phyloP scores from a whole-genome alignment of 2,329 filamentous ascomycete species.

The Aspergillus sp. region DNA sequence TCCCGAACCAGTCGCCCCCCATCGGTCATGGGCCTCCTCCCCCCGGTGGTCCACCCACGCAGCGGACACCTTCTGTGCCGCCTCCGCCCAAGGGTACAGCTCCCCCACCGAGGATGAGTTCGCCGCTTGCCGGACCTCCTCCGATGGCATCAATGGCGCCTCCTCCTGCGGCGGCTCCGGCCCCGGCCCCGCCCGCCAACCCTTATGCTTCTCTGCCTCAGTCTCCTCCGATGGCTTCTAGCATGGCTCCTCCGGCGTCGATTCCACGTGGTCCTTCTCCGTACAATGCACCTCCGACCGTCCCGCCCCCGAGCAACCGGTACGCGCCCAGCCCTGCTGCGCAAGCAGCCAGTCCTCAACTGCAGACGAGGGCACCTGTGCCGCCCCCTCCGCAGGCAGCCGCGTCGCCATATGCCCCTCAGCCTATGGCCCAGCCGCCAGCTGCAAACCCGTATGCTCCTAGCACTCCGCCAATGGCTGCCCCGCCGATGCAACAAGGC shows the following conservation, averaged over 20 bases:
- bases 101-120: conserved; percentile 66
- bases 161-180: conserved; percentile 50
- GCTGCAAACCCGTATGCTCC: conserved; percentile 45
- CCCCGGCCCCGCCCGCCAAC: conserved; percentile 55
- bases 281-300: conserved; percentile 76
- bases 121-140: conserved; percentile 61
- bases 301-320: conserved; percentile 67
- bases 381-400: conserved; percentile 46
- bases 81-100: conserved; percentile 80
- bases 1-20: conserved; percentile 62
- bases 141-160: conserved; percentile 38
- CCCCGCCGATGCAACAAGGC: conserved; percentile 27
- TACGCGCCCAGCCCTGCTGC: conserved; percentile 69
- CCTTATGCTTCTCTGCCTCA: conserved; percentile 39
- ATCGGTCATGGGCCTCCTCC: conserved; percentile 49
- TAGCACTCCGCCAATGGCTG: conserved; percentile 47
- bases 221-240: conserved; percentile 40
- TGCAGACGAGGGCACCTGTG: conserved; percentile 47
- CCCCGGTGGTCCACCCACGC: conserved; percentile 57
- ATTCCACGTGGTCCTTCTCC: conserved; percentile 76
- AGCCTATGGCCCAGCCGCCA: conserved; percentile 36
- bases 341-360: conserved; percentile 50
- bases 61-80: conserved; percentile 69
- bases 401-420: conserved; percentile 60
- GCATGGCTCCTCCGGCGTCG: conserved; percentile 49